These are phyloP conservation scores for Vickermania spadyakhi DNA, from an alignment of 208 protist genomes.

Conservation along the genomic window DNA sequence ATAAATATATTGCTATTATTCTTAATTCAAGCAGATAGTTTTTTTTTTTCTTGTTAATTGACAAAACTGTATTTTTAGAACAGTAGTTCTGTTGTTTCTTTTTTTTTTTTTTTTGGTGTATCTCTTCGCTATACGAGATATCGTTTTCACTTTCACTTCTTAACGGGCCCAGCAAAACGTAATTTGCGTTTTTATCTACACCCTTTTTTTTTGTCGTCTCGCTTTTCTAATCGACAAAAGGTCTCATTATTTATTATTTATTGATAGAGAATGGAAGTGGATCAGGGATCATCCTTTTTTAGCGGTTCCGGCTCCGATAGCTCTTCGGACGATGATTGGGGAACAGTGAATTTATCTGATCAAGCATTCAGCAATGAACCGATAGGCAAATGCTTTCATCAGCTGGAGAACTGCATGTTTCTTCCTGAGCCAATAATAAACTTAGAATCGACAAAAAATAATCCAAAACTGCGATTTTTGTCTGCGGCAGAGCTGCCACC, in stretches of 20 bases:
- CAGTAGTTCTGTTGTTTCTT: too few relatives aligned
- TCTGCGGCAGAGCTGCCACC: slow-evolving; percentile 20
- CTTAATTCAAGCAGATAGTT: slow-evolving; percentile 6
- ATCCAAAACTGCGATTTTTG: slow-evolving; percentile 39
- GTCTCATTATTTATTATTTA: too few relatives aligned
- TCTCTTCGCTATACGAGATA: too few relatives aligned
- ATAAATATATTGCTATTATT: slow-evolving; percentile 1
- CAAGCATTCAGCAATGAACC: neutral
- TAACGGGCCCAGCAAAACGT: too few relatives aligned
- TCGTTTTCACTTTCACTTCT: too few relatives aligned
- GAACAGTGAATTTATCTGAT: neutral
- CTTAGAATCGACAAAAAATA: slow-evolving; percentile 18
- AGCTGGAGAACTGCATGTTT: slow-evolving; percentile 32
- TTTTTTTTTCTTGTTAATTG: slow-evolving; percentile 1
- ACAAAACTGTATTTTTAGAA: slow-evolving; percentile 2
- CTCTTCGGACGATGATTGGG: slow-evolving; percentile 10
- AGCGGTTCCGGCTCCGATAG: neutral
- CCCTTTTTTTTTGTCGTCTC: too few relatives aligned
- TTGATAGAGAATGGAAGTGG: too few relatives aligned
- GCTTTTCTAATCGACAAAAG: too few relatives aligned
- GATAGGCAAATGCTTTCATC: neutral
- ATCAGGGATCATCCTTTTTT: too few relatives aligned
- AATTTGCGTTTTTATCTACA: too few relatives aligned
- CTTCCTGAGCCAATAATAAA: slow-evolving; percentile 55
- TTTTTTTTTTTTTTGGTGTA: too few relatives aligned